Conservation (phyloP, 164 flowering plant species). For the grape (Vitis vinifera) region ASM3070453v1 NC_081806.1:6391001-6391500, state of each 20-base stretch:
- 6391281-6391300: conserved; percentile 54
- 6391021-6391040: conserved; percentile 37
- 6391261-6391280: conserved; percentile 44
- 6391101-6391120: conserved; percentile 20
- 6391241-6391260: conserved; percentile 66
- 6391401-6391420: conserved; percentile 30
- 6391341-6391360: conserved; percentile 19
- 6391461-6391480: conserved; percentile 20
- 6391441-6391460: conserved; percentile 18
- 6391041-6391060: conserved; percentile 18
- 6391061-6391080: conserved; percentile 4
- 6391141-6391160: conserved; percentile 56
- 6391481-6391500: conserved; percentile 8
- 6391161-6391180: conserved; percentile 45
- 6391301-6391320: conserved; percentile 41
- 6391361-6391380: conserved; percentile 19
- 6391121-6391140: conserved; percentile 29
- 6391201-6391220: conserved; percentile 31
- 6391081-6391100: neutral
- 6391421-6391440: conserved; percentile 40
- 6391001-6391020: conserved; percentile 41
- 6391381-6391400: conserved; percentile 37
- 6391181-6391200: conserved; percentile 45
- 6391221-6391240: conserved; percentile 43
- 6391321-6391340: conserved; percentile 21